Percentiles rank a stretch among this genome's conserved stretches.
Conservation (phyloP, 2,329 filamentous ascomycete species). For the Monilinia fructicola region DNA sequence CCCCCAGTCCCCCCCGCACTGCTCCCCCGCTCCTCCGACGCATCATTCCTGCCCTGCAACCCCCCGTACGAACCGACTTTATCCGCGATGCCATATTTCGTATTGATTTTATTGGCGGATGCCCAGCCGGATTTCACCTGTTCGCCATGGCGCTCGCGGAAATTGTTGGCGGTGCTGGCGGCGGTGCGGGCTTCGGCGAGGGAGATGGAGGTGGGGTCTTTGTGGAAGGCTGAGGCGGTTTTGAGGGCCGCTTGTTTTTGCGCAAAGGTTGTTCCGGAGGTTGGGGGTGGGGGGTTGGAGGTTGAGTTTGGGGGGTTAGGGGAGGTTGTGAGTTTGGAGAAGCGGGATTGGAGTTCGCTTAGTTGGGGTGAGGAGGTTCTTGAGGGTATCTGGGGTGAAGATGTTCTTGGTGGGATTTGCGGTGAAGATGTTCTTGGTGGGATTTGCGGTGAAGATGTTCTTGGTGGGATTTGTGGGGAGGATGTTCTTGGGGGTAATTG, state of each 20-base stretch:
- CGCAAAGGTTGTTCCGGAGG: constrained; percentile 51
- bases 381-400: constrained; percentile 26
- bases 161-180: constrained; percentile 56
- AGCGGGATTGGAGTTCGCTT: constrained; percentile 43
- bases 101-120: constrained; percentile 40
- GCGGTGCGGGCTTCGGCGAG: constrained; percentile 51
- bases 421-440: constrained; percentile 27
- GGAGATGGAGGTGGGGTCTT: constrained; percentile 53
- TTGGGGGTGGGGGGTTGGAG: constrained; percentile 37
- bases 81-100: constrained; percentile 40
- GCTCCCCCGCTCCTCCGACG: constrained; percentile 26
- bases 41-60: constrained; percentile 21
- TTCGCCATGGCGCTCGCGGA: constrained; percentile 59
- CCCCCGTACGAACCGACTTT: constrained; percentile 35
- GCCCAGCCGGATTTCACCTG: constrained; percentile 56
- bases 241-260: constrained; percentile 55
- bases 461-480: constrained; percentile 23
- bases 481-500: constrained; percentile 25
- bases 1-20: background rate
- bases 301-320: constrained; percentile 35
- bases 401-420: constrained; percentile 25
- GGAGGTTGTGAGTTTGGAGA: constrained; percentile 32
- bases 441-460: constrained; percentile 26
- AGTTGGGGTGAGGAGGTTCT: constrained; percentile 31
- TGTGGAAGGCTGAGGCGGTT: constrained; percentile 51